phyloP scores from a whole-genome alignment of 805 yeast species.

The Schizosaccharomyces octosporus region DNA sequence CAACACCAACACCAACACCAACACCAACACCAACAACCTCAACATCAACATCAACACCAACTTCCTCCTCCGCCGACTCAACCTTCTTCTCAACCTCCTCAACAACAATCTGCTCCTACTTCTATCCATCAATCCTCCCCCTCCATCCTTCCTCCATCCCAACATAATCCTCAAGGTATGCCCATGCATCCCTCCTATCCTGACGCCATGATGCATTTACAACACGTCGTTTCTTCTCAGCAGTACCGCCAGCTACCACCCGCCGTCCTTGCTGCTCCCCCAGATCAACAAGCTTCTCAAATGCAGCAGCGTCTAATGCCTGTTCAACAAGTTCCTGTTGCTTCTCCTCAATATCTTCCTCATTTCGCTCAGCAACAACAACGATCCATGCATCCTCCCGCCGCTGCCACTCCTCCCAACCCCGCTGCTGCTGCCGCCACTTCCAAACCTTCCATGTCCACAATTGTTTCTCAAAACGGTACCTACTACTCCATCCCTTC shows the following conservation, averaged over 20 bases:
- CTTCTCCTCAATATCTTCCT: not conserved
- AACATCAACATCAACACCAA: not conserved
- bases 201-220: not conserved
- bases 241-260: not conserved
- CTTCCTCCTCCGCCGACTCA: too few relatives aligned
- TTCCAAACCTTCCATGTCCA: not conserved
- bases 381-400: not conserved
- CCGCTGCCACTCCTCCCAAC: too few relatives aligned
- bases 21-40: not conserved
- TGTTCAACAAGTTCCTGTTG: not conserved
- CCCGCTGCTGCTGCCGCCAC: too few relatives aligned
- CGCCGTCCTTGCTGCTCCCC: not conserved
- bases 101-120: too few relatives aligned
- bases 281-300: not conserved
- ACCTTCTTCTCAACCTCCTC: too few relatives aligned
- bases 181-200: not conserved
- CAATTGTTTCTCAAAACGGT: not conserved
- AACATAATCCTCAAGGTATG: not conserved
- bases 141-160: not conserved
- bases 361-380: not conserved
- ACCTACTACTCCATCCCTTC: not conserved
- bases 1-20: not conserved
- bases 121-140: too few relatives aligned
- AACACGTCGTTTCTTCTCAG: not conserved
- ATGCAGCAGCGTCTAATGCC: not conserved